Percentiles rank a stretch among this genome's conserved stretches.
Conservation (phyloP, 495 filamentous ascomycete species). For the Penicillium steckii region DNA sequence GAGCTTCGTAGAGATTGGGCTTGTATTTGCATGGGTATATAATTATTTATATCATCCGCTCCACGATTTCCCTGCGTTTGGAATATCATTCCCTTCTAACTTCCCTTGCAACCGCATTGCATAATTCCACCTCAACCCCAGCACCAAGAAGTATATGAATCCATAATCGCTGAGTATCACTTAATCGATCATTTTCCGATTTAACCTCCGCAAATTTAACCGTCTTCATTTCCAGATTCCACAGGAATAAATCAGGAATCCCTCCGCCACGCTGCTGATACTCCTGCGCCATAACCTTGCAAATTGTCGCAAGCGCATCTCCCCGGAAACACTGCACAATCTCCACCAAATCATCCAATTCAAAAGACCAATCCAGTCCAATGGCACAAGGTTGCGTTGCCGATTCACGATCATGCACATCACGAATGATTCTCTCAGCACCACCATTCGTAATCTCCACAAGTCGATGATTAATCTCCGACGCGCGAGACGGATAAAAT, state of each 20-base stretch:
- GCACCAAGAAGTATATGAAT: conserved; percentile 87
- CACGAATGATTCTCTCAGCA: conserved; percentile 63
- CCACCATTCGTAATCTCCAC: conserved; percentile 79
- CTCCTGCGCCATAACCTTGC: conserved; percentile 93
- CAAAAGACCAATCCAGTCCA: conserved; percentile 88
- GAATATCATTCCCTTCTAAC: conserved; percentile 34
- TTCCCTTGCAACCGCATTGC: conserved; percentile 81
- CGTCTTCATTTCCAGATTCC: conserved; percentile 57
- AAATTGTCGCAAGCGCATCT: conserved; percentile 76
- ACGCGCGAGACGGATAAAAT: conserved; percentile 81
- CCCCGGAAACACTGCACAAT: conserved; percentile 78
- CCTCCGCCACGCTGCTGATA: conserved; percentile 84
- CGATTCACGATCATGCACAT: conserved; percentile 62
- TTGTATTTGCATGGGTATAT: conserved; percentile 4
- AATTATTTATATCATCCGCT: conserved; percentile 2
- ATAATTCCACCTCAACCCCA: conserved; percentile 83
- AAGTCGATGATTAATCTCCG: conserved; percentile 86
- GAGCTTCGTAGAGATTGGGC: too few relatives aligned
- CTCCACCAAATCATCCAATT: conserved; percentile 75
- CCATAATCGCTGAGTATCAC: conserved; percentile 95
- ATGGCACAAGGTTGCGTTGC: conserved; percentile 78
- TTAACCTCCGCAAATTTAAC: conserved; percentile 91
- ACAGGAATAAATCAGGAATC: conserved; percentile 91
- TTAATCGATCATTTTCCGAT: conserved; percentile 91
- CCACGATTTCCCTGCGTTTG: too few relatives aligned